Evolutionary conservation across 2,329 filamentous ascomycete genomes (phyloP).

Genomic region (Parascedosporium putredinis): DNA sequence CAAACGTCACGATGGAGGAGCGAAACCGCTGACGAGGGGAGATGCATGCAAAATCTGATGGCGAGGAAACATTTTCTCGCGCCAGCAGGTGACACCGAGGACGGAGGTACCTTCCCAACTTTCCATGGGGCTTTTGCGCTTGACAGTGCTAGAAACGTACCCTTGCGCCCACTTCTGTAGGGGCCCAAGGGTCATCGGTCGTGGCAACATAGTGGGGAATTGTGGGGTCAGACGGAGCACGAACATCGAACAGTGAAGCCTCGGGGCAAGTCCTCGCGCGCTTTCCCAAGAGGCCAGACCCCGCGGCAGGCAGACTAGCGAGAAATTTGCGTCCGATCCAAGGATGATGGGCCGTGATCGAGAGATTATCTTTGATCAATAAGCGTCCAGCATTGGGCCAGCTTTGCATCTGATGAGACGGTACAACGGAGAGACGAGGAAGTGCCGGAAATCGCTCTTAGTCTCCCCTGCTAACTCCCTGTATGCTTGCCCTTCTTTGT

Average conservation of each 20-base stretch:
- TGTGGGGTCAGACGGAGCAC: background rate
- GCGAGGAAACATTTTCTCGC: background rate
- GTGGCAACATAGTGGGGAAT: background rate
- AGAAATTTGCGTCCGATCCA: background rate
- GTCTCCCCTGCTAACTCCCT: background rate
- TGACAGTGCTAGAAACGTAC: background rate
- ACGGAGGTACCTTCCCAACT: background rate
- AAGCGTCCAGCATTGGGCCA: background rate
- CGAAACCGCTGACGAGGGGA: background rate
- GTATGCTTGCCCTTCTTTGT: background rate
- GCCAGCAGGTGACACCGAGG: slow-evolving; percentile 1
- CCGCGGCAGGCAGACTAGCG: background rate
- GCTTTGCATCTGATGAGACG: background rate
- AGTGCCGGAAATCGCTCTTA: background rate
- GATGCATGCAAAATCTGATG: background rate
- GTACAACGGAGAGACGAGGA: background rate
- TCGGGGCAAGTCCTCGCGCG: no score
- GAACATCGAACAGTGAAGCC: background rate
- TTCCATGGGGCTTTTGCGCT: background rate
- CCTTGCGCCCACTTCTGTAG: background rate
- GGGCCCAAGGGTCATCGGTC: background rate
- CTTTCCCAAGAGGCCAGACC: no score
- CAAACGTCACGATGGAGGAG: background rate
- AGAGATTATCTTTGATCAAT: slow-evolving; percentile 3
- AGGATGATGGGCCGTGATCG: background rate